A percentile compares a stretch with the other conserved stretches of the same genome.
These are phyloP conservation scores for Didymella pinodella DNA, from an alignment of 2,329 filamentous ascomycete species.

Conservation along the genomic window DNA sequence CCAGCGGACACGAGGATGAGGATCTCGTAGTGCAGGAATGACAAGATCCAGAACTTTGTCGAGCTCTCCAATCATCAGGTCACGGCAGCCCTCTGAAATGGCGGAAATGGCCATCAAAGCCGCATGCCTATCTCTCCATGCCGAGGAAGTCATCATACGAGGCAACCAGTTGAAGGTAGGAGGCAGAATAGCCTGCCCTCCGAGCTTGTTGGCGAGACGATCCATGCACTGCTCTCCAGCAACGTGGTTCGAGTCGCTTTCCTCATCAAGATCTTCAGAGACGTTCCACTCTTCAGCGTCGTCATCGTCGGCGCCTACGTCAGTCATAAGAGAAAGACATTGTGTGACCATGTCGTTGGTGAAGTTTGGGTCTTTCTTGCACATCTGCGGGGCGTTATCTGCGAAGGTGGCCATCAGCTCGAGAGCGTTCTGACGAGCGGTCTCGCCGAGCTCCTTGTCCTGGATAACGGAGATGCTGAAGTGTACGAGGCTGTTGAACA, in stretches of 20 bases:
- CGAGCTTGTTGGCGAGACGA: slow-evolving; percentile 93
- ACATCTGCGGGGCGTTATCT: slow-evolving; percentile 92
- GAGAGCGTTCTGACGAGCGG: slow-evolving; percentile 90
- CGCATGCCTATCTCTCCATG: slow-evolving; percentile 94
- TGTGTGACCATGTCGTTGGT: slow-evolving; percentile 98
- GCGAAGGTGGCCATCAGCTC: slow-evolving; percentile 98
- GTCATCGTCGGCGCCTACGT: slow-evolving; percentile 92
- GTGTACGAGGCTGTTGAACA: slow-evolving; percentile 92
- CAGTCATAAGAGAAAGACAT: slow-evolving; percentile 97
- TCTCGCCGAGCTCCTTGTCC: slow-evolving; percentile 91
- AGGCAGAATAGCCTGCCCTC: slow-evolving; percentile 88
- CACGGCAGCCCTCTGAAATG: slow-evolving; percentile 95
- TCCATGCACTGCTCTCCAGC: slow-evolving; percentile 99
- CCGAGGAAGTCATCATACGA: slow-evolving; percentile 93
- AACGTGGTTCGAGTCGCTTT: slow-evolving; percentile 96
- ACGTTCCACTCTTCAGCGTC: slow-evolving; percentile 93
- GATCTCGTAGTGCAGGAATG: slow-evolving; percentile 87
- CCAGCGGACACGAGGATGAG: slow-evolving; percentile 93
- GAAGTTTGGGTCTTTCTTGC: slow-evolving; percentile 90
- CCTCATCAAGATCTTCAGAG: slow-evolving; percentile 94
- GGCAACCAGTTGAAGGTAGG: slow-evolving; percentile 98
- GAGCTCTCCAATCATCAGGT: slow-evolving; percentile 93
- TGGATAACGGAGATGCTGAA: slow-evolving; percentile 94
- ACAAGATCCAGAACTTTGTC: slow-evolving; percentile 94
- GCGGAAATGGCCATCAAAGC: slow-evolving; percentile 98